Conservation (phyloP, 2,329 filamentous ascomycete genomes). For the Graphilbum fragrans region DNA sequence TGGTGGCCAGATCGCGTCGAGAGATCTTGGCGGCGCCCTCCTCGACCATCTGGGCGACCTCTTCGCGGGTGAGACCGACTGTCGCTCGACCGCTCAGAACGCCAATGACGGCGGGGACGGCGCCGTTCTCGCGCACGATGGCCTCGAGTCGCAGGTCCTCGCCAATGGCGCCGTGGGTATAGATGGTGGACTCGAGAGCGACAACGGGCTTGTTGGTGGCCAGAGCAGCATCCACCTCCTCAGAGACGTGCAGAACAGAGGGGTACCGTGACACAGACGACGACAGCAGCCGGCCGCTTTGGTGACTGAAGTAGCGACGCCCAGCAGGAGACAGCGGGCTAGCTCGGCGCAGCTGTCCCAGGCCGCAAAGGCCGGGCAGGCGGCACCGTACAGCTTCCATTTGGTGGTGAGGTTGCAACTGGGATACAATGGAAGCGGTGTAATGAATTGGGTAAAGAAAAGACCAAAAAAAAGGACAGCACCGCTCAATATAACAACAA, state of each 20-base stretch:
- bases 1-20: conserved; percentile 71
- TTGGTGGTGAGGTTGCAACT: too few species aligned
- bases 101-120: conserved; percentile 81
- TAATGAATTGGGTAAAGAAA: too few species aligned
- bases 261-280: background rate
- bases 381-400: too few species aligned
- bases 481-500: too few species aligned
- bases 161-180: conserved; percentile 86
- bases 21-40: conserved; percentile 72
- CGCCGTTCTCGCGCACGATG: conserved; percentile 69
- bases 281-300: background rate
- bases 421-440: too few species aligned
- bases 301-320: too few species aligned
- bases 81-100: conserved; percentile 72
- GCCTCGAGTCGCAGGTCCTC: conserved; percentile 60
- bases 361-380: too few species aligned
- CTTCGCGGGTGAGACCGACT: conserved; percentile 62
- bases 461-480: too few species aligned
- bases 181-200: conserved; percentile 90
- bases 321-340: too few species aligned
- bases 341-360: too few species aligned
- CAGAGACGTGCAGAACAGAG: conserved; percentile 58
- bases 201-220: conserved; percentile 69
- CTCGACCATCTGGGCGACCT: conserved; percentile 63
- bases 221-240: conserved; percentile 72